phyloP scores from a whole-genome alignment of 345 rosid genomes.

The Eucalyptus lansdowneana region DNA sequence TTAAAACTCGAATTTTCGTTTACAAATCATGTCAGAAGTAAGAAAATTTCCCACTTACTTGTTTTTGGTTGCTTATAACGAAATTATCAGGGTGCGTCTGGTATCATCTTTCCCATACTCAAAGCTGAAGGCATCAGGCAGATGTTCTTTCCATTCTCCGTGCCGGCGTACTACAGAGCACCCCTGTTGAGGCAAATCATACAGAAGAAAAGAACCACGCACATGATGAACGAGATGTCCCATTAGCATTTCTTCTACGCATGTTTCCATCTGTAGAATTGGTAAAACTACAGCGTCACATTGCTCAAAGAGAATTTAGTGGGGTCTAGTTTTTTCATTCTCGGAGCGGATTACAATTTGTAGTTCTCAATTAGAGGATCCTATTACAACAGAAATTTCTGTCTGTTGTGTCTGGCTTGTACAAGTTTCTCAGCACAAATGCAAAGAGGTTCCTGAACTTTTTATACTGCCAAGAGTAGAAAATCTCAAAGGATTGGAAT shows the following conservation, averaged over 20 bases:
- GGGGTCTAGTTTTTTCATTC: not conserved
- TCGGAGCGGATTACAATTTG: not conserved
- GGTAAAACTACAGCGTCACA: not conserved
- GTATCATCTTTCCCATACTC: constrained; percentile 3
- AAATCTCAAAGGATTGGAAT: not conserved
- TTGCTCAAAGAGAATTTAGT: not conserved
- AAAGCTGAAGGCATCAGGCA: constrained; percentile 3
- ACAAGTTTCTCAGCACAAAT: not conserved
- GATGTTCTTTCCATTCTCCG: not conserved
- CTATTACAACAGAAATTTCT: not conserved
- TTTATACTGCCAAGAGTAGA: not conserved
- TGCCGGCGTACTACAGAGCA: not conserved
- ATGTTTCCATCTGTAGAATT: not conserved
- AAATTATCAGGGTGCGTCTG: not conserved
- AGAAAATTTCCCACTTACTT: not conserved
- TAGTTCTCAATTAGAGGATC: not conserved
- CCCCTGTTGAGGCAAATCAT: not conserved
- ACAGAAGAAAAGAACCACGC: not conserved
- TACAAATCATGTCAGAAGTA: not conserved
- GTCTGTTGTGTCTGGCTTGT: not conserved
- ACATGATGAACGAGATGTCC: not conserved
- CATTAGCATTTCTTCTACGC: not conserved
- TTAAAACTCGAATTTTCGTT: not conserved
- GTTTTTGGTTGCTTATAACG: not conserved
- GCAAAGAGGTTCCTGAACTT: not conserved